phyloP scores from a whole-genome alignment of 495 filamentous ascomycete genomes.

The Aspergillus panamensis region DNA sequence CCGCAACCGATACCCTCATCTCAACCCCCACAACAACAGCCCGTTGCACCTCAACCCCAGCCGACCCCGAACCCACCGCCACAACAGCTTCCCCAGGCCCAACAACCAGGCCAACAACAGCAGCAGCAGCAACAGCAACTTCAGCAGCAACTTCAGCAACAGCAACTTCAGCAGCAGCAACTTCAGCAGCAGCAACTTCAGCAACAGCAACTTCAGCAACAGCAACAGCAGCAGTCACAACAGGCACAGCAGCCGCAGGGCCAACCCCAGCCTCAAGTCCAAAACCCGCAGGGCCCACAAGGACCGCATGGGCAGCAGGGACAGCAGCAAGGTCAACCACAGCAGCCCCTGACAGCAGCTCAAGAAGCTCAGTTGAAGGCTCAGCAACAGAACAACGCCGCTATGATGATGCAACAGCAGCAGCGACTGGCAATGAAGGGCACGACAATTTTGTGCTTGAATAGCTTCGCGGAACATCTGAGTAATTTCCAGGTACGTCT shows the following conservation, averaged over 20 bases:
- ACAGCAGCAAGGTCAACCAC: constrained; percentile 41
- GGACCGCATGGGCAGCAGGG: constrained; percentile 38
- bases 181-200: constrained; percentile 37
- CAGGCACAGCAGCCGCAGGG: constrained; percentile 22
- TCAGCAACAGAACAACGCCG: constrained; percentile 41
- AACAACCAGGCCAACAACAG: constrained; percentile 33
- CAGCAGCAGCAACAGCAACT: constrained; percentile 35
- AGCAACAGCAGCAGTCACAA: constrained; percentile 31
- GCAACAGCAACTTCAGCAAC: constrained; percentile 35
- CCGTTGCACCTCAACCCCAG: constrained; percentile 45
- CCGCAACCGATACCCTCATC: constrained; percentile 40
- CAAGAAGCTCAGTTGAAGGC: constrained; percentile 45
- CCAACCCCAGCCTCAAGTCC: constrained; percentile 31
- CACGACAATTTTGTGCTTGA: constrained; percentile 57
- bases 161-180: constrained; percentile 23
- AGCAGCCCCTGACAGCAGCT: constrained; percentile 34
- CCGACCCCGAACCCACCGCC: constrained; percentile 42
- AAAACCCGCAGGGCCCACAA: constrained; percentile 28
- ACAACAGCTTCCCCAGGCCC: constrained; percentile 30
- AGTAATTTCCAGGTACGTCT: constrained; percentile 58
- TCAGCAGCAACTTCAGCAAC: constrained; percentile 34
- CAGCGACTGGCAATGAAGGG: constrained; percentile 55
- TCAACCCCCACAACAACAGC: constrained; percentile 42
- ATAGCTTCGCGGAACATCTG: constrained; percentile 67
- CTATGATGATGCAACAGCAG: constrained; percentile 39